Evolutionary conservation across 306 rosid genomes (phyloP), one percentile per base, ranked within the genome.

Genomic region (Comarum palustre): DNA sequence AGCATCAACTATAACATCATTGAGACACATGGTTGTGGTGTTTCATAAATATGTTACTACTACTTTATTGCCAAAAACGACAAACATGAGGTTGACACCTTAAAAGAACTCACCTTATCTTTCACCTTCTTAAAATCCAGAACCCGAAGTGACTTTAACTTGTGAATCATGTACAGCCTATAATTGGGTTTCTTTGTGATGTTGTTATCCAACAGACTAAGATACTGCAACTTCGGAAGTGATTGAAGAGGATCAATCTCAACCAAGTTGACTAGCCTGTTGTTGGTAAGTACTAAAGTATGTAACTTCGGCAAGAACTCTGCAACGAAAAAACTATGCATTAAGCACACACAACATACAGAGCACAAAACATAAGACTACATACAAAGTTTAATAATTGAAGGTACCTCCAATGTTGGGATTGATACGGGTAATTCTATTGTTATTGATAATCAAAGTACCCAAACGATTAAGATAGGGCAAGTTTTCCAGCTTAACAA

Each of bases 391-490:
- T 6, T 24, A 51, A 20, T 22, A 43, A 63, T 5, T 57, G 43
- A 2, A 4, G 22, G 24, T 84, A 93, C 98, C 97, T 83, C 98
- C 98, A 4, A 93, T 81, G 80, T 83, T 86, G 25, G 90, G 90
- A 77, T 90, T 89, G 82, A 93, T 87, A 64, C 98, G 92, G 67
- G 98, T 93, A 66, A 93, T 88, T 77, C 98, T 84, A 66, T 93
- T 93, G 82, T 89, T 93, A 77, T 87, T 91, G 29, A 93, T 86
- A 72, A 93, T 87, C 58, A 91, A 77, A 69, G 98, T 93, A 64
- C 97, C 97, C 90, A 93, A 73, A 3, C 98, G 92, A 59, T 87
- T 90, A 71, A 93, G 98, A 80, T 79, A 77, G 6, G 98, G 98
- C 22, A 93, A 51, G 61, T 91, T 93, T 68, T 93, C 98, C 58